Evolutionary conservation across 129 eudicot species (phyloP).

Genomic region (Flaveria bidentis): DNA sequence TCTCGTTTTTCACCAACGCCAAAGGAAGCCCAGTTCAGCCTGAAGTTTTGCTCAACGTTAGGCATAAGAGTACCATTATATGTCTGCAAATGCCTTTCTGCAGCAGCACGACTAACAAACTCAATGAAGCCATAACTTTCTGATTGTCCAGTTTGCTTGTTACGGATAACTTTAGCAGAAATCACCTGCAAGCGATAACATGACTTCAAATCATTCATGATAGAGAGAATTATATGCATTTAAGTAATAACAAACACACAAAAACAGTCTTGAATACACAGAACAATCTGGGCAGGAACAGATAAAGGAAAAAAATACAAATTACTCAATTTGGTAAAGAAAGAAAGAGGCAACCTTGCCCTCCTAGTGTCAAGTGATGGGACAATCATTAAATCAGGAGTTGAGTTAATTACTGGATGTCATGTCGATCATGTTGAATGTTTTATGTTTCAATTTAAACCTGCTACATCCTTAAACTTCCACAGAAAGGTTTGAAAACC

Average conservation of each 20-base stretch:
- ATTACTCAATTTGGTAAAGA: background rate
- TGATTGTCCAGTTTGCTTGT: conserved; percentile 84
- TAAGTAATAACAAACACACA: background rate
- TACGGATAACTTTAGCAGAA: conserved; percentile 83
- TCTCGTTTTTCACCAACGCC: conserved; percentile 84
- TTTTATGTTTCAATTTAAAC: background rate
- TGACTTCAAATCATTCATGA: conserved; percentile 16
- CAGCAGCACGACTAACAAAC: conserved; percentile 72
- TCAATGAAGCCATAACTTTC: conserved; percentile 95
- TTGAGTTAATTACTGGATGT: background rate
- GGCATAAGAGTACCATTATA: conserved; percentile 83
- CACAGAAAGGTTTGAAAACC: background rate
- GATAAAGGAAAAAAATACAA: background rate
- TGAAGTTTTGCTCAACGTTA: conserved; percentile 67
- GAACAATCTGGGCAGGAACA: conserved; percentile 7
- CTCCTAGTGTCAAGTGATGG: background rate
- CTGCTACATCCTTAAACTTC: background rate
- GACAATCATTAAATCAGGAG: background rate
- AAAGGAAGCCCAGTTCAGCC: conserved; percentile 93
- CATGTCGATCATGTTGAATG: conserved; percentile 4
- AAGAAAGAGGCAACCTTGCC: background rate
- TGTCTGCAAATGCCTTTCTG: conserved; percentile 79
- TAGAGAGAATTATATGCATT: background rate
- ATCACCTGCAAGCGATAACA: conserved; percentile 53
- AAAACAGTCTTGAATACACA: conserved; percentile 19